Base-by-base conservation (phyloP, 257 asterid genomes). In the Misopates orontium region DNA sequence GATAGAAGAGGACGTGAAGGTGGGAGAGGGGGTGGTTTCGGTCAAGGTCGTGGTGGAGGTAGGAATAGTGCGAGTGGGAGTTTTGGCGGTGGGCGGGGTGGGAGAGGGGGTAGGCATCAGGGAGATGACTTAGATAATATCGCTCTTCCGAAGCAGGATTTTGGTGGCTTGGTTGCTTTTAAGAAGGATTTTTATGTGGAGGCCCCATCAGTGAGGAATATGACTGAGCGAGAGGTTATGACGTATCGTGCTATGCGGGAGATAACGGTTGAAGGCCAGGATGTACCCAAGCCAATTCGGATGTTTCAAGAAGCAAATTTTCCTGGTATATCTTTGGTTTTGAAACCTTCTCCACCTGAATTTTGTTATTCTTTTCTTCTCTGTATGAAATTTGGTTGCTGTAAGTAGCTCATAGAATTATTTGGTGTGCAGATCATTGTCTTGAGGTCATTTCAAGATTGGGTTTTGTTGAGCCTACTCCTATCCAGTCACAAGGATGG, bases 401-500 rank as follows among this genome's bases (percentile, higher is more conserved):
- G 23, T 57, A 59, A 64, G 51, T 69, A 19, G 69, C 74, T 75
- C 25, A 76, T 70, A 41, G 42, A 67, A 68, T 10, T 36, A n/a
- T 60, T 57, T 82, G 61, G 40, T 55, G 74, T 72, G 50, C 78
- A 87, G 98, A 69, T 68, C 83, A 87, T 79, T 85, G 87, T 83
- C 96, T 92, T 49, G 95, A 87, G 78, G 88, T 84, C 71, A 84
- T 92, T 78, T 64, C 86, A 64, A 71, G 94, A 56, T 75, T 82
- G 76, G 98, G 98, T 56, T 91, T 91, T 72, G 78, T 67, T 64
- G 96, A 91, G 78, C 98, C 98, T 5, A 88, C 98, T 19, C 86
- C 98, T 24, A 91, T 91, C 58, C 98, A 91, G 61, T 76, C 98
- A 25, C 98, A 91, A 76, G 96, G 98, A 69, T 91, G 96, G 98